Evolutionary conservation across 2,329 filamentous ascomycete species (phyloP).

Genomic region (Cladophialophora chaetospira): DNA sequence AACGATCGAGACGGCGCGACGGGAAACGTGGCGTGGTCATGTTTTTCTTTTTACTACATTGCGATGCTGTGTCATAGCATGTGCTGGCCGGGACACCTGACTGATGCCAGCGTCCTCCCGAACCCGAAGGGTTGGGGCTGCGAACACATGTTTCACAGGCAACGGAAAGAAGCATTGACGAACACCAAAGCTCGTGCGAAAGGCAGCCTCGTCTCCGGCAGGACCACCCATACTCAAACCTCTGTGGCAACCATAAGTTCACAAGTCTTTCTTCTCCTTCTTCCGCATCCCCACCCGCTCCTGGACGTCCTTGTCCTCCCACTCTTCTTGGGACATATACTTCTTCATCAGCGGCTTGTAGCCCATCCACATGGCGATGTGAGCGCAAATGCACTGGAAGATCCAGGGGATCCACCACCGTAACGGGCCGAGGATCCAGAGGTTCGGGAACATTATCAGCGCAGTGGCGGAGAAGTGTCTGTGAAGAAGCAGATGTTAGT

Average conservation of each 20-base stretch:
- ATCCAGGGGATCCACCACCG: conserved; percentile 26
- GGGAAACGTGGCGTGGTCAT: not conserved
- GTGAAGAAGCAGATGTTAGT: not conserved
- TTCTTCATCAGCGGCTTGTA: conserved; percentile 16
- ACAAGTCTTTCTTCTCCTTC: conserved; percentile 4
- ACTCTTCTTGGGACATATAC: conserved; percentile 21
- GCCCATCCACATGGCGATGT: conserved; percentile 19
- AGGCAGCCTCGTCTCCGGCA: too few species aligned
- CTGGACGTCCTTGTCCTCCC: conserved; percentile 16
- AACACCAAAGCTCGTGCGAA: too few species aligned
- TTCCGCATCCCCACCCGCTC: conserved; percentile 1
- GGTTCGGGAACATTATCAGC: conserved; percentile 65
- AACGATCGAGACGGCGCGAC: too few species aligned
- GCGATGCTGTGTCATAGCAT: not conserved
- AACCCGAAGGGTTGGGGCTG: too few species aligned
- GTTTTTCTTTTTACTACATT: too few species aligned
- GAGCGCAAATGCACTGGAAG: conserved; percentile 15
- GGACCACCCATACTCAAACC: too few species aligned
- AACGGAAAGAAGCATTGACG: too few species aligned
- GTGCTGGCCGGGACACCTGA: too few species aligned
- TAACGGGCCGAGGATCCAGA: conserved; percentile 21
- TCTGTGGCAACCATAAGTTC: not conserved
- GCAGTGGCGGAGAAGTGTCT: conserved; percentile 51
- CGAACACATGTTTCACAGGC: too few species aligned
- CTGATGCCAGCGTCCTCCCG: too few species aligned